A percentile compares a stretch with the other conserved stretches of the same genome.
phyloP scores from a whole-genome alignment of 352 stramenopile species.

The Pythium phragmitis region DNA sequence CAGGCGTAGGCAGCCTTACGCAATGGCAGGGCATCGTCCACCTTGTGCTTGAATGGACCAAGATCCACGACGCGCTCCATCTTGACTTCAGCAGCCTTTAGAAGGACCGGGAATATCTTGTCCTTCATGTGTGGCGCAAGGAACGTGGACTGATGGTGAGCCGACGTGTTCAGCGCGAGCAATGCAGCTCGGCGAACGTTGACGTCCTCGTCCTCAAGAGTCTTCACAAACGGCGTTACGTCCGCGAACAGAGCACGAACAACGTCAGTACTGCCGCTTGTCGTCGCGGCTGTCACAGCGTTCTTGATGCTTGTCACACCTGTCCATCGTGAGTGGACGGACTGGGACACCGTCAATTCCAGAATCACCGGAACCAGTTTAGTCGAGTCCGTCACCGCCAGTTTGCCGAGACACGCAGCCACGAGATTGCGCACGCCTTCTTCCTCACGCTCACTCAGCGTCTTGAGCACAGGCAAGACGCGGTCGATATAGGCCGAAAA shows the following conservation, averaged over 20 bases:
- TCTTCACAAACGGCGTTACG: slow-evolving; percentile 89
- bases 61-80: slow-evolving; percentile 97
- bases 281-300: slow-evolving; percentile 40
- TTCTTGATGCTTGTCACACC: slow-evolving; percentile 94
- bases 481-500: slow-evolving; percentile 75
- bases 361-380: slow-evolving; percentile 90
- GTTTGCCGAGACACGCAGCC: slow-evolving; percentile 95
- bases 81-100: slow-evolving; percentile 91
- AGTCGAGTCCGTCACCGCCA: slow-evolving; percentile 89
- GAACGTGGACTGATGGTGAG: slow-evolving; percentile 92
- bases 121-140: slow-evolving; percentile 78
- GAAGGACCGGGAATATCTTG: slow-evolving; percentile 89
- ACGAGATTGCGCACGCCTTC: slow-evolving; percentile 98
- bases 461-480: slow-evolving; percentile 94
- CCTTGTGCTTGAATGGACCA: slow-evolving; percentile 98
- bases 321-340: slow-evolving; percentile 84
- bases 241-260: slow-evolving; percentile 56
- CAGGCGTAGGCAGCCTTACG: slow-evolving; percentile 93
- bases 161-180: slow-evolving; percentile 95
- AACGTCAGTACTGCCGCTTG: slow-evolving; percentile 32
- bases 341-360: slow-evolving; percentile 63
- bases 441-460: slow-evolving; percentile 91
- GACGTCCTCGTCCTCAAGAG: slow-evolving; percentile 95
- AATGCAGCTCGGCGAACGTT: slow-evolving; percentile 93
- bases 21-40: slow-evolving; percentile 87